phyloP scores from a whole-genome alignment of 345 rosid genomes.

The Populus pruinosa region DNA sequence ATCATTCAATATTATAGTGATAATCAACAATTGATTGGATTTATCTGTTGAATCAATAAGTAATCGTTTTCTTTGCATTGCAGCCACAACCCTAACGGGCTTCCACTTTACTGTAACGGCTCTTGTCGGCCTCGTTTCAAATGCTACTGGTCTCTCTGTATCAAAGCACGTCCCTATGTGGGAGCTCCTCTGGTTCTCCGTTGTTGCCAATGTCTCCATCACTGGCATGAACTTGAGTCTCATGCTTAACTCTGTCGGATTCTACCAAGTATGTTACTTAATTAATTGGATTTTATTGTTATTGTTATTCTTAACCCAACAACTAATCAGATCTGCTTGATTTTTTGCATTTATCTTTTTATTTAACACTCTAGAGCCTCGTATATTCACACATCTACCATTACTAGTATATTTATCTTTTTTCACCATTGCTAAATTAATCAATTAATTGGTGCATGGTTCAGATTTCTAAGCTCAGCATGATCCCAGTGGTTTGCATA shows the following conservation, averaged over 20 bases:
- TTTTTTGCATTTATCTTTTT: neutral
- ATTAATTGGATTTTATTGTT: neutral
- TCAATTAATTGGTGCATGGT: neutral
- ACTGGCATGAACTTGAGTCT: constrained; percentile 91
- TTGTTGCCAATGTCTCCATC: constrained; percentile 79
- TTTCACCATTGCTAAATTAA: neutral
- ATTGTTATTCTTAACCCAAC: neutral
- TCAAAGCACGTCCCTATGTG: constrained; percentile 80
- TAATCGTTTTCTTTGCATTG: neutral
- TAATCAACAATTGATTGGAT: neutral
- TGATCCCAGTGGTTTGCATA: constrained; percentile 94
- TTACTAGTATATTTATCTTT: neutral
- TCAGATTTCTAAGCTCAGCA: constrained; percentile 89
- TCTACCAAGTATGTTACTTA: constrained; percentile 52
- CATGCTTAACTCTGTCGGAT: constrained; percentile 93
- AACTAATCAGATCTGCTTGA: neutral
- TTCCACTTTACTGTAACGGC: constrained; percentile 91
- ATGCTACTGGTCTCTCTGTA: constrained; percentile 76
- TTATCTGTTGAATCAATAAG: neutral
- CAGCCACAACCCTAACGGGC: constrained; percentile 90
- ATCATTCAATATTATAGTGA: neutral
- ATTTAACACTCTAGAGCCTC: neutral
- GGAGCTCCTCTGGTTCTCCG: constrained; percentile 96
- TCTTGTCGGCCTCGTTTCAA: constrained; percentile 75
- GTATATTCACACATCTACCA: neutral